These are phyloP conservation scores for Fraxinus latifolia DNA, from an alignment of 305 asterid genomes.

Conservation along the genomic window DNA sequence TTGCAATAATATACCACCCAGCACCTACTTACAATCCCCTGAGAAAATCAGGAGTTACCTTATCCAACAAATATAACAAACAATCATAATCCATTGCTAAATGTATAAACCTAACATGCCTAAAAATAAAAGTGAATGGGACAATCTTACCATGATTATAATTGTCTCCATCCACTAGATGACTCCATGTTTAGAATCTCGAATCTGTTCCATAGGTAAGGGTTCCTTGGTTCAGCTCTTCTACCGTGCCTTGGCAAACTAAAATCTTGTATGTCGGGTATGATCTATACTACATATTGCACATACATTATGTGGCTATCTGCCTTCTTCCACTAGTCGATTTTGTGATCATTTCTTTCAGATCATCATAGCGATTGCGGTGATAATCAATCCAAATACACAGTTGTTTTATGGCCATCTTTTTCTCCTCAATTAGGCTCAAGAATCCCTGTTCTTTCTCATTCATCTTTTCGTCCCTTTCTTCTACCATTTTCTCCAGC, in stretches of 20 bases:
- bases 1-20: slow-evolving; percentile 12
- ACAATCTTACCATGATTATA: neutral
- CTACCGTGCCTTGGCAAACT: neutral
- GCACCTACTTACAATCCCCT: slow-evolving; percentile 16
- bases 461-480: slow-evolving; percentile 43
- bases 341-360: slow-evolving; percentile 53
- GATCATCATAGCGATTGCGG: slow-evolving; percentile 57
- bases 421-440: slow-evolving; percentile 60
- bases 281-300: neutral
- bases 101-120: slow-evolving; percentile 2
- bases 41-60: neutral
- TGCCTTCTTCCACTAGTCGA: slow-evolving; percentile 49
- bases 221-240: neutral
- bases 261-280: neutral
- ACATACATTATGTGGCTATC: slow-evolving; percentile 33
- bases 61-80: slow-evolving; percentile 9
- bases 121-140: neutral
- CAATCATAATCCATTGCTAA: slow-evolving; percentile 20
- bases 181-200: neutral
- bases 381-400: slow-evolving; percentile 76
- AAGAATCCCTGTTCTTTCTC: slow-evolving; percentile 38
- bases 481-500: slow-evolving; percentile 36
- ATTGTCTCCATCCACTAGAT: neutral
- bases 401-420: slow-evolving; percentile 76
- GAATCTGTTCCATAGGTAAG: neutral